phyloP scores from a whole-genome alignment of 805 yeast genomes.

The Sugiyamaella boreocaroliniensis region DNA sequence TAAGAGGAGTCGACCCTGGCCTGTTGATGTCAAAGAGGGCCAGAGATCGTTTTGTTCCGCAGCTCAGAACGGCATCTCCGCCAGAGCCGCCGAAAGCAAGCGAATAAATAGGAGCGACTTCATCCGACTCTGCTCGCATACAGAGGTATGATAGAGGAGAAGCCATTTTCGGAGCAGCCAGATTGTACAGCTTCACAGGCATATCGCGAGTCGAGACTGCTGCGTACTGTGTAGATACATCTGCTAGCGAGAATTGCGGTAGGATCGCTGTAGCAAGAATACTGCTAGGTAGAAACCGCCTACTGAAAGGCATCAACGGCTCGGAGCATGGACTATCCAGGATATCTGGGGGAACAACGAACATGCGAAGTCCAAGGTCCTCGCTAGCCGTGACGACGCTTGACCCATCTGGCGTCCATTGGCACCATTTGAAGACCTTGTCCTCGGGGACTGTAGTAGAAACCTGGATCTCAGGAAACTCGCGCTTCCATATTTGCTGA shows the following conservation, averaged over 20 bases:
- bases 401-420: slow-evolving; percentile 25
- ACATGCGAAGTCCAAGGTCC: slow-evolving; percentile 17
- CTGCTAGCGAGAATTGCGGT: slow-evolving; percentile 15
- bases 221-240: slow-evolving; percentile 9
- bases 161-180: slow-evolving; percentile 3
- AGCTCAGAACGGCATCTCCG: slow-evolving; percentile 2
- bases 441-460: not conserved
- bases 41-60: slow-evolving; percentile 10
- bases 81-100: not conserved
- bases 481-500: not conserved
- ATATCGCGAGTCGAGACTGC: slow-evolving; percentile 15
- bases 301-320: slow-evolving; percentile 12
- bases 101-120: not conserved
- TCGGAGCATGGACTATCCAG: slow-evolving; percentile 5
- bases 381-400: slow-evolving; percentile 17
- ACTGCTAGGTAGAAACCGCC: slow-evolving; percentile 11
- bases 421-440: slow-evolving; percentile 6
- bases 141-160: not conserved
- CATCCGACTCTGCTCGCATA: not conserved
- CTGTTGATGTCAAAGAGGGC: slow-evolving; percentile 13
- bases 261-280: slow-evolving; percentile 12
- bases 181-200: slow-evolving; percentile 18
- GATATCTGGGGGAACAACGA: slow-evolving; percentile 18
- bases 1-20: slow-evolving; percentile 3
- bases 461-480: not conserved